Evolutionary conservation across 495 filamentous ascomycete species (phyloP), one percentile per base, ranked within the genome.

Genomic region (Daldinia vernicosa): DNA sequence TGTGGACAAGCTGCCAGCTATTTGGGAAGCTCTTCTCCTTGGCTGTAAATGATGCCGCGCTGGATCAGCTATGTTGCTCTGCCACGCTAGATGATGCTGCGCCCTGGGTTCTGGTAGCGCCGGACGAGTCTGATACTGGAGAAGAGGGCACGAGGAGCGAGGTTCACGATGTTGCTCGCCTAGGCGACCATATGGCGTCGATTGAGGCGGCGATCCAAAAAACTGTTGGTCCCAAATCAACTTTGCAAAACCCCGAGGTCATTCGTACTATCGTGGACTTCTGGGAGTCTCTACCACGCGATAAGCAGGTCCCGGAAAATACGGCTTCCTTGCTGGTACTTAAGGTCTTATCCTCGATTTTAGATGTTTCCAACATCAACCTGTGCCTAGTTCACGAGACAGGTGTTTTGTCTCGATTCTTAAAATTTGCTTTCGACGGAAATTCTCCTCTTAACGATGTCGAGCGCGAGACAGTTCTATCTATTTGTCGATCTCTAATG

Each of bases 11-110:
- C 66, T 89, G 92, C 54, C 90, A 93, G 76, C 81, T 97, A 1
- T 96, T 96, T 80, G 93, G 93, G 15, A 88, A 89, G 69, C 86
- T 98, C n/a, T 82, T 98, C 57, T 88, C 92, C 6, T 94, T 95
- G 74, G 89, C 90, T 7, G 79, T 97, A 40, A 92, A 93, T 59
- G 92, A 97, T 75, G 89, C 91, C 75, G 84, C 86, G 6, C 79
- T 91, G 39, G 83, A 88, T 35, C 79, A 82, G 58, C 74, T 87
- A 69, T 85, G 81, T 62, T 77, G 79, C 37, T 80, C 80, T 15
- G 76, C 79, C 8, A 74, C 76, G 7, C 60, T 54, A 8, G 70
- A 73, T 22, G 70, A 73, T 47, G 32, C 77, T 51, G 74, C 77
- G 15, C 71, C 80, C 22, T 79, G 77, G 61, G 76, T 75, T 51